Conservation (phyloP, 495 filamentous ascomycete species). For the Immersiella caudata region DNA sequence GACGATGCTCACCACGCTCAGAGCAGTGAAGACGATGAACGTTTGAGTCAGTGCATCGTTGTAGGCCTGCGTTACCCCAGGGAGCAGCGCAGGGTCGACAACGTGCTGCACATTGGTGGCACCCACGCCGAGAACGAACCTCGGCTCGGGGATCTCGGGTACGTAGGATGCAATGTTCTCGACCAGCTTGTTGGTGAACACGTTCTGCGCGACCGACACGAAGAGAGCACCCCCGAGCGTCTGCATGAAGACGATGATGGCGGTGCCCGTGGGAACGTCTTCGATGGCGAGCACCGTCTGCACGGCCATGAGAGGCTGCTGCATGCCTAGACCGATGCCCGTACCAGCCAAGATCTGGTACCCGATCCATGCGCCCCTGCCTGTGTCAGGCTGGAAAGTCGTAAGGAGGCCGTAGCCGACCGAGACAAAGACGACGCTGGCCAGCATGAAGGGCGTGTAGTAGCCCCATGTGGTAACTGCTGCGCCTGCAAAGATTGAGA, state of each 20-base stretch:
- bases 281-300: slow-evolving; percentile 64
- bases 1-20: slow-evolving; percentile 62
- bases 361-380: slow-evolving; percentile 69
- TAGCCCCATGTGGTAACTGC: slow-evolving; percentile 68
- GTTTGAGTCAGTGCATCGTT: slow-evolving; percentile 67
- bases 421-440: slow-evolving; percentile 58
- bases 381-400: slow-evolving; percentile 61
- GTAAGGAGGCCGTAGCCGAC: slow-evolving; percentile 72
- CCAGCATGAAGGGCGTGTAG: slow-evolving; percentile 74
- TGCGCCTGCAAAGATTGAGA: slow-evolving; percentile 63
- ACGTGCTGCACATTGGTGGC: slow-evolving; percentile 64
- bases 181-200: slow-evolving; percentile 74
- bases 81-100: slow-evolving; percentile 51
- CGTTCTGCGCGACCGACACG: slow-evolving; percentile 73
- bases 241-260: slow-evolving; percentile 70
- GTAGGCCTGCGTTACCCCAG: slow-evolving; percentile 66
- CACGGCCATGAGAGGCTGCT: slow-evolving; percentile 68
- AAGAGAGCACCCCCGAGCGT: slow-evolving; percentile 74
- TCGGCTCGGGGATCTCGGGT: slow-evolving; percentile 53
- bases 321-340: slow-evolving; percentile 69
- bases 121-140: slow-evolving; percentile 59
- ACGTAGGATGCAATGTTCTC: slow-evolving; percentile 54
- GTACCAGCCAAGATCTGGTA: slow-evolving; percentile 72
- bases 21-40: slow-evolving; percentile 70
- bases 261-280: slow-evolving; percentile 69